These are phyloP conservation scores for Amoebophrya sp. DNA, from an alignment of 169 alveolate species.

Conservation along the genomic window DNA sequence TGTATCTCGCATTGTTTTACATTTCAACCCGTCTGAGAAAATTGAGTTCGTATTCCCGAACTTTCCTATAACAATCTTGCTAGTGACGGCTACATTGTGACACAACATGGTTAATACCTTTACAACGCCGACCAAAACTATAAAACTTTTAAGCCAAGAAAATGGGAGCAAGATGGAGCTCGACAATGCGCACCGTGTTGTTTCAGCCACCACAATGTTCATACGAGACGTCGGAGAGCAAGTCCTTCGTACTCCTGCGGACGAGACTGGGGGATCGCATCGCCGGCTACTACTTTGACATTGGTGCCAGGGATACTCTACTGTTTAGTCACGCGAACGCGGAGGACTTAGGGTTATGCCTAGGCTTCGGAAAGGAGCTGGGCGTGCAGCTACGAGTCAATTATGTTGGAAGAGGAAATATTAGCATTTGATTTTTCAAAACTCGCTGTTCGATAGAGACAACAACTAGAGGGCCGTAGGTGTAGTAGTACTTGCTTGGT, in stretches of 20 bases:
- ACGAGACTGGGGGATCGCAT: neutral
- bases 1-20: too few species aligned
- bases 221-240: neutral
- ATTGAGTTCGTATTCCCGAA: neutral
- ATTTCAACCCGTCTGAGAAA: too few species aligned
- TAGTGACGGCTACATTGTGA: neutral
- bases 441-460: too few species aligned
- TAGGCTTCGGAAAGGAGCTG: neutral
- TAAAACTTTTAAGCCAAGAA: neutral
- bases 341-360: conserved; percentile 66
- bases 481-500: too few species aligned
- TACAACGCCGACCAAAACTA: neutral
- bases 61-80: neutral
- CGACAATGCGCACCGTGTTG: neutral
- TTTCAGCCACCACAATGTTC: neutral
- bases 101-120: neutral
- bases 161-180: neutral
- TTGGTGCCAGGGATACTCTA: conserved; percentile 50
- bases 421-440: too few species aligned
- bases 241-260: neutral
- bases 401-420: too few species aligned
- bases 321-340: conserved; percentile 76
- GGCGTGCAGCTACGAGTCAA: neutral
- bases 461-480: too few species aligned
- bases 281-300: neutral